phyloP scores from a whole-genome alignment of 2,329 filamentous ascomycete genomes.

The Colletotrichum liaoningense region DNA sequence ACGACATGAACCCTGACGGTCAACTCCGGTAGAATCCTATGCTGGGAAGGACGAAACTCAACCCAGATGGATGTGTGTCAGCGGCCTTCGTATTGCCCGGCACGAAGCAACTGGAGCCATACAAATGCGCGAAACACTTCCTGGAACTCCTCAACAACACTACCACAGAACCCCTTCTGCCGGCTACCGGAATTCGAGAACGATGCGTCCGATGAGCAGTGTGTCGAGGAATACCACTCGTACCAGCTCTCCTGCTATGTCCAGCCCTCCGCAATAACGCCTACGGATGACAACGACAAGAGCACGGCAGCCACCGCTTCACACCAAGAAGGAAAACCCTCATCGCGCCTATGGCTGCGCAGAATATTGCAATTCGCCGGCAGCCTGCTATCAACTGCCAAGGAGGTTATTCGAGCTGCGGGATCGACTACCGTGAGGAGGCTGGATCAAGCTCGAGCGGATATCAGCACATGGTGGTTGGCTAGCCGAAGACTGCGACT shows the following conservation, averaged over 20 bases:
- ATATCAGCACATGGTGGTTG: conserved; percentile 1
- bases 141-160: neutral
- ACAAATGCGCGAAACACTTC: neutral
- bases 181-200: neutral
- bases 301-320: neutral
- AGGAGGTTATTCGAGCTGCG: neutral
- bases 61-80: conserved; percentile 4
- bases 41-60: neutral
- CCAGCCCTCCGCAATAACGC: neutral
- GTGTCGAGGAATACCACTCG: neutral
- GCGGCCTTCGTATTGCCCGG: neutral
- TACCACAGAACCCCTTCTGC: conserved; percentile 23
- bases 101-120: neutral
- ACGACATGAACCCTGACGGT: neutral
- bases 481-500: neutral
- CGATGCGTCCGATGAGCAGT: neutral
- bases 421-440: neutral
- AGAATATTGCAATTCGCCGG: neutral
- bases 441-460: neutral
- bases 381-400: neutral
- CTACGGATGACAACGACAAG: neutral
- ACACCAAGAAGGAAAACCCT: neutral
- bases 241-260: conserved; percentile 26
- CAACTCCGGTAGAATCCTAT: neutral
- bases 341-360: neutral